phyloP scores from a whole-genome alignment of 805 yeast genomes.

The Metschnikowia arizonensis region DNA sequence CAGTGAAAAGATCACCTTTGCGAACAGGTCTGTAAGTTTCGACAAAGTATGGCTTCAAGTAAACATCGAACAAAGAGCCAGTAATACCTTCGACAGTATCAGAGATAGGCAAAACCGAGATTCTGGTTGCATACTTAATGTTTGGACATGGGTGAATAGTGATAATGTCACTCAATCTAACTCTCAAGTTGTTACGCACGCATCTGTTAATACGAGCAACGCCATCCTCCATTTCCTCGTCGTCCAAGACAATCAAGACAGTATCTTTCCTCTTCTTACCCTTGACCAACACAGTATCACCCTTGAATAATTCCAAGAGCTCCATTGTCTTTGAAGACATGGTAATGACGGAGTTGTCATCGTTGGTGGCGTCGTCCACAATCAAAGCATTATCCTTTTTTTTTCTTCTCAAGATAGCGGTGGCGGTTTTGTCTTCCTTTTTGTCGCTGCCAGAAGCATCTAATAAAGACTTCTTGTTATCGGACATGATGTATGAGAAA shows the following conservation, averaged over 20 bases:
- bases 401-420: conserved; percentile 95
- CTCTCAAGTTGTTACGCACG: conserved; percentile 91
- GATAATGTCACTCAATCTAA: conserved; percentile 89
- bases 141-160: conserved; percentile 95
- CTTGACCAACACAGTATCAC: conserved; percentile 94
- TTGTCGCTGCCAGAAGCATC: conserved; percentile 63
- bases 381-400: conserved; percentile 94
- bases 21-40: conserved; percentile 99
- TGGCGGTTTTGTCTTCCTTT: conserved; percentile 75
- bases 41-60: conserved; percentile 94
- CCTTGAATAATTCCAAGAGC: conserved; percentile 87
- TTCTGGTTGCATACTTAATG: conserved; percentile 93
- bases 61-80: conserved; percentile 93
- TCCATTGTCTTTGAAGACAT: conserved; percentile 96
- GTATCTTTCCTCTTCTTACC: conserved; percentile 99
- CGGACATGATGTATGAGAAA: conserved; percentile 13
- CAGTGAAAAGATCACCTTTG: conserved; percentile 94
- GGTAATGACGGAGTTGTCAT: conserved; percentile 94
- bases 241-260: conserved; percentile 90
- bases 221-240: conserved; percentile 95
- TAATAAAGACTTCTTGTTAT: conserved; percentile 36
- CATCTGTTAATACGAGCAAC: conserved; percentile 91
- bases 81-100: conserved; percentile 98
- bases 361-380: conserved; percentile 96
- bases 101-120: conserved; percentile 93